phyloP scores from a whole-genome alignment of 2,329 filamentous ascomycete species.

The Plenodomus lindquistii region DNA sequence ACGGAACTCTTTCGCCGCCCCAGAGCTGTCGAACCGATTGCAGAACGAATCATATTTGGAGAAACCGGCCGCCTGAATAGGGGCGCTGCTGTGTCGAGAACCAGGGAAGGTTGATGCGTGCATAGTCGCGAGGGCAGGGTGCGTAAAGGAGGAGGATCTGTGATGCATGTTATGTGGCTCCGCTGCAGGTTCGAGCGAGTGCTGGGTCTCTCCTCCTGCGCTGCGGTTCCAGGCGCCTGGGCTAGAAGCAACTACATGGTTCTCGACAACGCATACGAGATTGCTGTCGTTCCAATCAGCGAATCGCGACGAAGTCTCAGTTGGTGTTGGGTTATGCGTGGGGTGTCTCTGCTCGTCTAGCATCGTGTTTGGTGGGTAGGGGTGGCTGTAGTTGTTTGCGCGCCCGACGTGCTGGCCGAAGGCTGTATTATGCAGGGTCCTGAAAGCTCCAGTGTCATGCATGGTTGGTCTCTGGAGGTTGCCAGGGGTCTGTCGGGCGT shows the following conservation, averaged over 20 bases:
- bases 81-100: constrained; percentile 4
- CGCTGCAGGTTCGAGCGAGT: neutral
- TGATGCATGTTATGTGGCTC: constrained; percentile 13
- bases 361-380: constrained; percentile 3
- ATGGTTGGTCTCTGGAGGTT: neutral
- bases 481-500: neutral
- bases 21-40: constrained; percentile 21
- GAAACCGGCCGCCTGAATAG: constrained; percentile 7
- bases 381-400: constrained; percentile 24
- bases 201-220: neutral
- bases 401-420: constrained; percentile 1
- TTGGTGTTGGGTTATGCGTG: constrained; percentile 5
- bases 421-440: constrained; percentile 6
- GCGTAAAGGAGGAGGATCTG: constrained; percentile 5
- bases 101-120: constrained; percentile 1
- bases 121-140: constrained; percentile 8
- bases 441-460: neutral
- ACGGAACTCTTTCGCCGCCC: constrained; percentile 28
- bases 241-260: constrained; percentile 13
- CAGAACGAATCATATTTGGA: constrained; percentile 26
- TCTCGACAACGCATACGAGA: constrained; percentile 15
- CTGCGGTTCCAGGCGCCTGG: constrained; percentile 2
- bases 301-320: constrained; percentile 3
- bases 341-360: constrained; percentile 7
- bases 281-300: constrained; percentile 5